Evolutionary conservation across 208 protist genomes (phyloP), one percentile per base, ranked within the genome.

Genomic region (Zelonia costaricensis): DNA sequence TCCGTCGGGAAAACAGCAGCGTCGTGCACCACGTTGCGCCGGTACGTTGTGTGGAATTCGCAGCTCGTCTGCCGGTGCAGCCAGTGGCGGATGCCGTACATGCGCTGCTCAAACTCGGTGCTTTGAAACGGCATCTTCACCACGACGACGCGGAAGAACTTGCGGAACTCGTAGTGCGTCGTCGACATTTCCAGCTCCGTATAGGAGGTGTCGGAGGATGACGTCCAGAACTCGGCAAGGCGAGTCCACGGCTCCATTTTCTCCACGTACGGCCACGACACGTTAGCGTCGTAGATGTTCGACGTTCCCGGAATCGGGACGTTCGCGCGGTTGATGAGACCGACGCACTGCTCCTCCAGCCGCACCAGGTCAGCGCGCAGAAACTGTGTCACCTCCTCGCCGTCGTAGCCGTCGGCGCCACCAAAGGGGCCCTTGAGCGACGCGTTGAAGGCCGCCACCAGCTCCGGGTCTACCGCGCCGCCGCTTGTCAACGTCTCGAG

Each of bases 1-100:
- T 94, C 82, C 20, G 81, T 88, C 0, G 91, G 91, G 60, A 92
- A 96, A 15, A 88, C 54, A 3, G 83, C 42, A 39, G 73, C 66
- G 73, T 96, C 91, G 64, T 94, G 86, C n/a, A 96, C 74, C 16
- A 94, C 56, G 54, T 92, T 96, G 52, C 76, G 83, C 9, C 80
- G 68, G 55, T 90, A 82, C 44, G 82, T 91, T 1, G 87, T 94
- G 60, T 96, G 91, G 68, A 94, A 93, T 68, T 96, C 91, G 58
- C 81, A 90, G 16, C 76, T 82, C 23, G 85, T 92, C 60, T 94
- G 85, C 1, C 91, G 84, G 52, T 94, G 91, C 42, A 96, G 69
- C 88, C 91, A 96, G 66, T 94, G 87, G 10, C 91, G 80, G 33
- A 94, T 91, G 56, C 80, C 78, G 60, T 96, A 93, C 58, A 96